Conservation (phyloP, 2,329 filamentous ascomycete species). For the Trichoderma endophyticum region DNA sequence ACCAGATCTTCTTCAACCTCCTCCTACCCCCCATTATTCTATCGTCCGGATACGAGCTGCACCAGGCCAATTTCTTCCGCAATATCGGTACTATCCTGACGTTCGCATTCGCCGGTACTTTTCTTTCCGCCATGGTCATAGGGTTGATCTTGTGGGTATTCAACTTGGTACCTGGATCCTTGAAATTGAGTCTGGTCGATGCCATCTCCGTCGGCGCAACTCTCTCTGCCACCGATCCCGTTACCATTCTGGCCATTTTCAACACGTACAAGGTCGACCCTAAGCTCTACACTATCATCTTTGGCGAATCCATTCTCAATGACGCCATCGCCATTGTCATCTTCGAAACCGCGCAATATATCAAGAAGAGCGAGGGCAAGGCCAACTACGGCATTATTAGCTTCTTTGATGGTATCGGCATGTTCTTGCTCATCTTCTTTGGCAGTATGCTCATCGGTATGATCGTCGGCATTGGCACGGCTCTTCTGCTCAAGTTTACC, state of each 20-base stretch:
- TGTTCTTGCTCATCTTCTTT: conserved; percentile 96
- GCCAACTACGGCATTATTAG: conserved; percentile 72
- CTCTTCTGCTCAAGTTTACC: conserved; percentile 88
- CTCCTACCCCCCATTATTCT: conserved; percentile 98
- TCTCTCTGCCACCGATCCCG: conserved; percentile 92
- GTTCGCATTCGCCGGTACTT: conserved; percentile 95
- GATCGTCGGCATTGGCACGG: conserved; percentile 80
- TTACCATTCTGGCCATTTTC: conserved; percentile 97
- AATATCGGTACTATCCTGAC: conserved; percentile 97
- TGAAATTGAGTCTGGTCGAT: conserved; percentile 88
- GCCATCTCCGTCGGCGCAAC: conserved; percentile 96
- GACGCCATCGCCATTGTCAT: conserved; percentile 98
- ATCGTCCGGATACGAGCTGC: conserved; percentile 92
- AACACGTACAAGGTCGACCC: conserved; percentile 99
- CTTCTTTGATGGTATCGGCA: conserved; percentile 85
- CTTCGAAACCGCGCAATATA: conserved; percentile 84
- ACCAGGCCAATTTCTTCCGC: conserved; percentile 98
- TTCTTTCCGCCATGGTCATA: conserved; percentile 93
- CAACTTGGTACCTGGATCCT: conserved; percentile 77
- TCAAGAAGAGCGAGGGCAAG: conserved; percentile 75
- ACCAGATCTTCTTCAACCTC: conserved; percentile 99
- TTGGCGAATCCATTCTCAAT: conserved; percentile 96
- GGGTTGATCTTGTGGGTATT: conserved; percentile 86
- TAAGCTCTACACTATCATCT: conserved; percentile 97
- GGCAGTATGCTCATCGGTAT: conserved; percentile 88